Evolutionary conservation across 1,284 basidiomycete species (phyloP).

Genomic region (Ganoderma boninense): DNA sequence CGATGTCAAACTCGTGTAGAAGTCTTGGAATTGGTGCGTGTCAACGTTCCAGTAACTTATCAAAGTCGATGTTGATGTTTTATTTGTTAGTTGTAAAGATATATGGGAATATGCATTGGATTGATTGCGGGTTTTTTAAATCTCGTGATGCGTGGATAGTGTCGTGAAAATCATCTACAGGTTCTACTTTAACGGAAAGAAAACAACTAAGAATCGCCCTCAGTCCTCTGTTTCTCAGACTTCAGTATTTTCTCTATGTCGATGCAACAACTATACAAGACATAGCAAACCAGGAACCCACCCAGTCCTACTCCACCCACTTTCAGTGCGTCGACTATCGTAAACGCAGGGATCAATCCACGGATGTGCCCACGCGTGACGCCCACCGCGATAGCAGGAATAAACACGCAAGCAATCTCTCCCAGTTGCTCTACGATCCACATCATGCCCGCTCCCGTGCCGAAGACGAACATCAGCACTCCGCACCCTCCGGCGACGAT

Average conservation of each 20-base stretch:
- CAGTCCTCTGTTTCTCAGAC: background rate
- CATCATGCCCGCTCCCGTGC: background rate
- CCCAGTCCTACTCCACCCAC: background rate
- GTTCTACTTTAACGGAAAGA: background rate
- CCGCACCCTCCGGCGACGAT: background rate
- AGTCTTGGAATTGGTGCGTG: background rate
- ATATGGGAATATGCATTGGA: background rate
- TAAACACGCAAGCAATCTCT: background rate
- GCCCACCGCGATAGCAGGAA: background rate
- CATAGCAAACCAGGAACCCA: background rate
- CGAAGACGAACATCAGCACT: background rate
- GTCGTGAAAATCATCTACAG: background rate
- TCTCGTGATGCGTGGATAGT: background rate
- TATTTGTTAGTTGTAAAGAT: background rate
- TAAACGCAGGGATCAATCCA: background rate
- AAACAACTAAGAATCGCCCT: background rate
- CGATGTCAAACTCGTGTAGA: constrained; percentile 29
- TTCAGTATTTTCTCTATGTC: background rate
- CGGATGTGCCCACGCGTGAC: background rate
- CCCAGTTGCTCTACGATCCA: background rate
- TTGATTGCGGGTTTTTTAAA: background rate
- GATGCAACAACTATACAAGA: background rate
- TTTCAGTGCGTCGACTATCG: background rate
- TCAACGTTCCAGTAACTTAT: background rate
- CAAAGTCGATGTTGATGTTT: background rate